Percentiles rank a stretch among this genome's conserved stretches.
These are phyloP conservation scores for Nannizzia gypsea DNA, from an alignment of 2,329 filamentous ascomycete genomes.

Conservation along the genomic window DNA sequence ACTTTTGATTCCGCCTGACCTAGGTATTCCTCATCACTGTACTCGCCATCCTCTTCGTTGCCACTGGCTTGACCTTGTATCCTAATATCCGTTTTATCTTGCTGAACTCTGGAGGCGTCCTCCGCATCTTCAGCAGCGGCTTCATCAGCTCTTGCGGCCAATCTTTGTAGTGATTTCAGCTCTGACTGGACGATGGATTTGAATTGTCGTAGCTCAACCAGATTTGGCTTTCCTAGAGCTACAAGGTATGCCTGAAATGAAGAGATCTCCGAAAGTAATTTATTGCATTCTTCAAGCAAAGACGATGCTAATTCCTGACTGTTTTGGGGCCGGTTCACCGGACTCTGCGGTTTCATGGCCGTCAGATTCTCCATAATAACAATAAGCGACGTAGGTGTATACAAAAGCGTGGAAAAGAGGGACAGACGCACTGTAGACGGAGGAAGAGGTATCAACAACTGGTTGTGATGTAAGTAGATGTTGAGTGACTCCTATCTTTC, in stretches of 20 bases:
- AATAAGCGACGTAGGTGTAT: too few relatives aligned
- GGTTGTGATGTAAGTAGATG: not conserved
- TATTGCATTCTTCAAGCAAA: slow-evolving; percentile 29
- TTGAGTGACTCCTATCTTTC: not conserved
- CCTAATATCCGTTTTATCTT: slow-evolving; percentile 10
- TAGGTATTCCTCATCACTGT: slow-evolving; percentile 11
- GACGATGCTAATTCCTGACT: slow-evolving; percentile 18
- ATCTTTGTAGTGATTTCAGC: slow-evolving; percentile 36
- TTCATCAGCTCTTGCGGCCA: slow-evolving; percentile 22
- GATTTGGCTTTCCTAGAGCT: slow-evolving; percentile 33
- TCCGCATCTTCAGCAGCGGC: slow-evolving; percentile 12
- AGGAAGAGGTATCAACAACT: not conserved
- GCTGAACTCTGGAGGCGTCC: slow-evolving; percentile 7
- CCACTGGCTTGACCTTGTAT: slow-evolving; percentile 6
- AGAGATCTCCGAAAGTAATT: slow-evolving; percentile 36
- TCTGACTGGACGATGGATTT: slow-evolving; percentile 39
- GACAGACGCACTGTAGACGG: not conserved
- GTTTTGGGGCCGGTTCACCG: not conserved
- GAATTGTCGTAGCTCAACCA: slow-evolving; percentile 41
- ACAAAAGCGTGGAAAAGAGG: not conserved
- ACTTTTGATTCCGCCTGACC: slow-evolving; percentile 24
- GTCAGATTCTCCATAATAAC: not conserved
- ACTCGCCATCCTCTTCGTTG: slow-evolving; percentile 16
- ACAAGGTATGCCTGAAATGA: slow-evolving; percentile 33
- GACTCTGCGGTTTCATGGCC: not conserved